Percentiles rank a stretch among this genome's conserved stretches.
Evolutionary conservation across 1,284 basidiomycete species (phyloP).

Genomic region (Rhodotorula sp.): DNA sequence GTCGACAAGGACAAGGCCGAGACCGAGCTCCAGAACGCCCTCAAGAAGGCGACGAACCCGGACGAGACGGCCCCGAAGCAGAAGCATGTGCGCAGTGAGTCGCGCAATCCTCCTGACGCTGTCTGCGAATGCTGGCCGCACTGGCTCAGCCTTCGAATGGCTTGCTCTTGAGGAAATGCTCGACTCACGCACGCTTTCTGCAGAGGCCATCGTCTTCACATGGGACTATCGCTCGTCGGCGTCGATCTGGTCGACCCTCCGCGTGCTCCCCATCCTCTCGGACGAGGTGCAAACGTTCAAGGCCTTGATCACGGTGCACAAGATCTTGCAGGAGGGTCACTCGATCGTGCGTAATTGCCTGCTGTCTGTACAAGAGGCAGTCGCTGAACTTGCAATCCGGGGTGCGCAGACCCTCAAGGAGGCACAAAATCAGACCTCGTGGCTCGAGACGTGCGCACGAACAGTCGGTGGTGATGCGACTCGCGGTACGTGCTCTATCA

Average conservation of each 20-base stretch:
- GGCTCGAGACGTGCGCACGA: constrained; percentile 91
- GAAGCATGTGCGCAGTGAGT: constrained; percentile 93
- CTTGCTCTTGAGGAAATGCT: background rate
- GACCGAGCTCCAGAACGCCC: constrained; percentile 82
- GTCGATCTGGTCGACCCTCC: constrained; percentile 91
- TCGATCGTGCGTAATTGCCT: constrained; percentile 67
- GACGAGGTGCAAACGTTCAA: constrained; percentile 98
- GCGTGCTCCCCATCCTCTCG: constrained; percentile 89
- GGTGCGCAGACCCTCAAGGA: constrained; percentile 79
- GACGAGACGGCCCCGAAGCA: constrained; percentile 93
- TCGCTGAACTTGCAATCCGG: background rate
- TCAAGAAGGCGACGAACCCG: constrained; percentile 92
- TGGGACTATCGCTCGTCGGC: constrained; percentile 98
- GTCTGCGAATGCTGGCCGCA: too few species aligned
- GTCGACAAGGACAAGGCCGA: constrained; percentile 97
- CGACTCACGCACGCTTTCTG: background rate
- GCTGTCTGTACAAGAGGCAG: background rate
- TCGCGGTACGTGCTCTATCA: constrained; percentile 60
- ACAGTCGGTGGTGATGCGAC: constrained; percentile 77
- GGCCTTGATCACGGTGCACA: constrained; percentile 91
- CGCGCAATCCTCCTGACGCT: background rate
- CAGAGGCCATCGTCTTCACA: constrained; percentile 95
- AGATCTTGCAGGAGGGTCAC: constrained; percentile 92
- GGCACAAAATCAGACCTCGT: constrained; percentile 90
- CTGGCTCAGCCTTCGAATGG: too few species aligned